phyloP scores from a whole-genome alignment of 73 alveolate genomes.

The Loxodes magnus region DNA sequence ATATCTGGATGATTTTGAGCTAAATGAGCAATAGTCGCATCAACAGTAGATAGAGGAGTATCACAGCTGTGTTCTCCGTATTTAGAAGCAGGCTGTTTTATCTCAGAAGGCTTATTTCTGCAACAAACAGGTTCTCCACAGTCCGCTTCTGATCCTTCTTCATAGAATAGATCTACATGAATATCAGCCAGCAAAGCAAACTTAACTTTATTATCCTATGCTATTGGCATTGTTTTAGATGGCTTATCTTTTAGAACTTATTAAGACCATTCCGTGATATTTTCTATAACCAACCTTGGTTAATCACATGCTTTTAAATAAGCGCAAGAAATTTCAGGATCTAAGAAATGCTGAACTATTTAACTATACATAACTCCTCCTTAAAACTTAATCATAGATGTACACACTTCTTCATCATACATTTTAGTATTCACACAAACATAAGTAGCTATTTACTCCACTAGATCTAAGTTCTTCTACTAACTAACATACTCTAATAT shows the following conservation, averaged over 20 bases:
- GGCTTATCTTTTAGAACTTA: not conserved
- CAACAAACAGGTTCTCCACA: slow-evolving; percentile 78
- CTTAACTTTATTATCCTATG: slow-evolving; percentile 23
- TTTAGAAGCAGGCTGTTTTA: slow-evolving; percentile 39
- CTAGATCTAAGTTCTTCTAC: too few relatives aligned
- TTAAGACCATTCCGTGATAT: slow-evolving; percentile 9
- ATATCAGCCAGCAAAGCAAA: slow-evolving; percentile 73
- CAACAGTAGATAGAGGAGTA: slow-evolving; percentile 43
- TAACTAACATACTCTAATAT: too few relatives aligned
- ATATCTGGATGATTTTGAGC: slow-evolving; percentile 32
- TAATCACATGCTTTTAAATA: too few relatives aligned
- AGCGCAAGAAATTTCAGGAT: too few relatives aligned
- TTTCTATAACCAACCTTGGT: not conserved
- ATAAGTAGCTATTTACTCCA: too few relatives aligned
- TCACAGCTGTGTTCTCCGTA: slow-evolving; percentile 70
- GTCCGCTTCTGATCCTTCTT: slow-evolving; percentile 48
- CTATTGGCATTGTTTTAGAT: not conserved
- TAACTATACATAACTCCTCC: too few relatives aligned
- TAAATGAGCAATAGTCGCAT: slow-evolving; percentile 36
- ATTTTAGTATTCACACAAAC: too few relatives aligned
- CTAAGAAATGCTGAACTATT: too few relatives aligned
- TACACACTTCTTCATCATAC: too few relatives aligned
- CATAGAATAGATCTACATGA: slow-evolving; percentile 67
- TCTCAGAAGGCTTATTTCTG: slow-evolving; percentile 61
- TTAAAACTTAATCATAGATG: too few relatives aligned